Evolutionary conservation across 2,329 filamentous ascomycete species (phyloP), one percentile per base, ranked within the genome.

Genomic region (Nothophaeocryptopus gaeumannii): DNA sequence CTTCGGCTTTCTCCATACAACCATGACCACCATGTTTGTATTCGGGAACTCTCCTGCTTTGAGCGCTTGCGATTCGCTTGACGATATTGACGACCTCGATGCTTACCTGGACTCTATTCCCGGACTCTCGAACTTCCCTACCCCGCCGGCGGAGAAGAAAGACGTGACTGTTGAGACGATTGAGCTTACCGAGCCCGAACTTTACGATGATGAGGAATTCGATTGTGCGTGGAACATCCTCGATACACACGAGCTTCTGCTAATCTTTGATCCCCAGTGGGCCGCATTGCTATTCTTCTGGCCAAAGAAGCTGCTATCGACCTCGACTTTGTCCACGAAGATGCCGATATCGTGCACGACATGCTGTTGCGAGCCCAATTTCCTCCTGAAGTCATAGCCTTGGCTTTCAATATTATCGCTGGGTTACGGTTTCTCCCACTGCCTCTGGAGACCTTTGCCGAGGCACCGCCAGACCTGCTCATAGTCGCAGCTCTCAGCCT

Each of bases 21-120:
- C 34, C 47, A 43, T 50, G 34, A 39, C 20, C 20, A 30, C 16
- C 38, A 47, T 34, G 30, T 39, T 53, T 39, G 3, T 16, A 20
- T 51, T 50, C 60, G 30, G 20, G 20, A 26, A 26, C 20, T 66
- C 65, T 33, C 63, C 63, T 14, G 56, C 62, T 8, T 55, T 60
- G n/a, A 67, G 64, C 53, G 51, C 50, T 16, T 63, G 58, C 54
- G 63, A 67, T 38, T 62, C 61, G 30, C 56, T 67, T 14, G 61
- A 58, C 42, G 60, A 55, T 38, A 62, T 61, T 16, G 61, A 64
- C 11, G 64, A 66, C 41, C 56, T 67, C 30, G 65, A 68, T 42
- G 64, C 65, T 8, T 66, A 60, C 32, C 58, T 67, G 30, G 60
- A 58, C 16, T 46, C 58, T 5, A 58, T 63, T 50, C 60, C 61